Base-by-base conservation (phyloP, 2,329 filamentous ascomycete genomes). In the Stagonosporopsis tanaceti region DNA sequence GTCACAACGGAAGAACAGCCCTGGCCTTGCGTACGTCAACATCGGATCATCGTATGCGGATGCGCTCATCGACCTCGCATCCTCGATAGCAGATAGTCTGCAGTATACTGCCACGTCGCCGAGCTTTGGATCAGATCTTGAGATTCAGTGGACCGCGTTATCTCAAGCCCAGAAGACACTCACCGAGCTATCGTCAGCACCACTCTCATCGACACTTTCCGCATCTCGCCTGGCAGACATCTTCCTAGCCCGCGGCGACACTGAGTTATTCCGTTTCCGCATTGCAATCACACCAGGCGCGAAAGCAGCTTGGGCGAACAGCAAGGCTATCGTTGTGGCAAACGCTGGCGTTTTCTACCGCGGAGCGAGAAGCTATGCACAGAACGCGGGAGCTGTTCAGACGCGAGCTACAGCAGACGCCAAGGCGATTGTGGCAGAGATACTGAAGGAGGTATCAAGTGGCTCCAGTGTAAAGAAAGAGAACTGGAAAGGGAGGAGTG, bases 21-120 rank as follows among this genome's bases (percentile, higher is more conserved):
- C 83, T 11, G 76, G 86, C 6, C 75, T 82, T 9, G 76, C 81
- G 7, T 80, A 82, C 63, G 82, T 82, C 47, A 80, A 81, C 56
- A 79, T 78, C 15, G 77, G 85, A 8, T 83, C 82, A 57, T 81
- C 79, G 40, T 82, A 85, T 67, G 85, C 85, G 6, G 84, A 87
- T 53, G 81, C 85, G 2, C 78, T 88, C 14, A 76, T 83, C 14
- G 77, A 81, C 12, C 81, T 85, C 61, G 83, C 84, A 39, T 77
- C 79, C n/a, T 79, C 81, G 9, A 65, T 84, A 30, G 69, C 74
- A 30, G 71, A 74, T 39, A 60, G 51, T 0, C 27, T 59, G 1
- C 55, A 66, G 40, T 66, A 71, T 41, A 50, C 54, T 1, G 22
- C 61, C 6, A 50, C 55, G 2, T 60, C 62, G 7, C 60, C 64